Conservation (phyloP, 345 rosid species). For the Euphorbia tirucalli region DNA sequence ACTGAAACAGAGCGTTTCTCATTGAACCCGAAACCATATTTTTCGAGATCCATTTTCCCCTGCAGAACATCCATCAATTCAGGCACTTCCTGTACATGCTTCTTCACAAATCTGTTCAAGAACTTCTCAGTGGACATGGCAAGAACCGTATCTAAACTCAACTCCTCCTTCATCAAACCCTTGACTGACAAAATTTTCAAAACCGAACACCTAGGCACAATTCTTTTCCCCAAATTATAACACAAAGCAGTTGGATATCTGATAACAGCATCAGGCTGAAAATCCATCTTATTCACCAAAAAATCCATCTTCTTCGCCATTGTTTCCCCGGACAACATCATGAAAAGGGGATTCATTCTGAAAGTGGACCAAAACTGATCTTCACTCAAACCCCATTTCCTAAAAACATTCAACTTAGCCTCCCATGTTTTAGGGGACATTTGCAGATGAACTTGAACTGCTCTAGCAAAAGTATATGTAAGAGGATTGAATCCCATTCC, state of each 20-base stretch:
- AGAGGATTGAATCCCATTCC: conserved; percentile 34
- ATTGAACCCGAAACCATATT: background rate
- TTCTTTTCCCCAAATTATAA: background rate
- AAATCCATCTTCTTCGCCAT: background rate
- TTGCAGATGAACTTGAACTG: conserved; percentile 17
- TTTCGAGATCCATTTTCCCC: background rate
- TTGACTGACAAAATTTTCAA: background rate
- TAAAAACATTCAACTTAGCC: conserved; percentile 17
- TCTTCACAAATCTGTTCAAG: background rate
- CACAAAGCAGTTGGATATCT: background rate
- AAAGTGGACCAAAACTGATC: conserved; percentile 25
- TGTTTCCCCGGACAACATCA: background rate
- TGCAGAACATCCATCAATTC: background rate
- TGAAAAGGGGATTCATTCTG: conserved; percentile 28
- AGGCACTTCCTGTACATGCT: background rate
- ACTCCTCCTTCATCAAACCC: background rate
- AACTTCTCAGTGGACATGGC: background rate
- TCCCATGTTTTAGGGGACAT: conserved; percentile 19
- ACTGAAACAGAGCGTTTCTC: background rate
- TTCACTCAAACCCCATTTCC: conserved; percentile 31
- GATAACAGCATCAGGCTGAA: background rate
- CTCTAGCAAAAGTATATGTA: conserved; percentile 24
- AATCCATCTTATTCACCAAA: background rate
- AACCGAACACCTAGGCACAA: conserved; percentile 2
- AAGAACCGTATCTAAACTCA: background rate